Percentiles rank a stretch among this genome's conserved stretches.
Conservation (phyloP, 169 alveolate genomes). For the Plasmodium blacklocki region DNA sequence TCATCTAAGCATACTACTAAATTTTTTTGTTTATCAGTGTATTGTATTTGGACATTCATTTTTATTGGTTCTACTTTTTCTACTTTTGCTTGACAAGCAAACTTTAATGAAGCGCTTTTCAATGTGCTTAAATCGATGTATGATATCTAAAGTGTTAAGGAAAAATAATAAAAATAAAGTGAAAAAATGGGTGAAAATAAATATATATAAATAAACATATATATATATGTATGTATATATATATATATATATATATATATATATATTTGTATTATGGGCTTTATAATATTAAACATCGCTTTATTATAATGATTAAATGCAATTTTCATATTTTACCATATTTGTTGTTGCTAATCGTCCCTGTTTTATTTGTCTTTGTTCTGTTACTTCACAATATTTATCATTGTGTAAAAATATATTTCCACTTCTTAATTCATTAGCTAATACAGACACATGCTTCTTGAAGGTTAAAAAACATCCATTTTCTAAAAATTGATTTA, state of each 20-base stretch:
- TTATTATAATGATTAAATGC: neutral
- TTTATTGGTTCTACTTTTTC: constrained; percentile 68
- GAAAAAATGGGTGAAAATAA: neutral
- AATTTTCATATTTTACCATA: constrained; percentile 24
- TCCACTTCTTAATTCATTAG: constrained; percentile 68
- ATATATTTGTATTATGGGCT: neutral
- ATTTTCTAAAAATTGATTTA: neutral
- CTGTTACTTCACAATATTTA: constrained; percentile 73
- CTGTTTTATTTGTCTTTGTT: constrained; percentile 72
- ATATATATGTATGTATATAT: neutral
- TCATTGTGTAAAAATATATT: constrained; percentile 58
- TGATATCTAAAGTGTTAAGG: constrained; percentile 16
- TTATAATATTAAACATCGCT: neutral
- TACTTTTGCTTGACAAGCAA: constrained; percentile 70
- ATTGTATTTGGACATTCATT: constrained; percentile 50
- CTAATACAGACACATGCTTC: constrained; percentile 55
- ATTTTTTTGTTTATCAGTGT: constrained; percentile 74
- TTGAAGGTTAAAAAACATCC: constrained; percentile 4
- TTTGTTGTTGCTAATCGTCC: constrained; percentile 69
- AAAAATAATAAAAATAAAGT: no score
- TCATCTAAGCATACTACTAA: constrained; percentile 66
- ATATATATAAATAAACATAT: neutral
- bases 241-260: neutral
- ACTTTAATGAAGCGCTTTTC: constrained; percentile 55
- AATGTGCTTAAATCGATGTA: constrained; percentile 56